Base-by-base conservation (phyloP, 108 stramenopile genomes). In the Cyclotella kingstonii region DNA sequence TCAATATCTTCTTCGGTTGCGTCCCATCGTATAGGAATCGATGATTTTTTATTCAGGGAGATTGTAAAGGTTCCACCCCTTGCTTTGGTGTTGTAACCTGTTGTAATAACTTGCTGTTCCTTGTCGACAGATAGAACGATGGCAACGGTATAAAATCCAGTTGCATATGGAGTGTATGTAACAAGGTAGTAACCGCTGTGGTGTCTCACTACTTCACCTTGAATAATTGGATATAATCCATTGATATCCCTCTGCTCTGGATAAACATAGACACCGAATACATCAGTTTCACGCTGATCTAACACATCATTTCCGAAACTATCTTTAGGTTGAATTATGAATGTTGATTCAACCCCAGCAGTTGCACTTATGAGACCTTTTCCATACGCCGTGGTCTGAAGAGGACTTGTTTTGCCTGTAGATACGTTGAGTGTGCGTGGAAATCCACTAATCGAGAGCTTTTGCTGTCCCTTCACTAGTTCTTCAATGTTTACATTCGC, bases 251-350 rank as follows among this genome's bases (percentile, higher is more conserved):
- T 54, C 30, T 47, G 54, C 28, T 74, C 73, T 7, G 66, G 69
- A 28, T 77, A 86, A 26, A 80, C 82, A 15, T 59, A 33, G 14
- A 84, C 85, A 0, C 27, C 34, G 52, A 78, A 73, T 42, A 81
- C n/a, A 43, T 53, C 54, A 31, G 44, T 12, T 9, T 34, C 52
- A 58, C 86, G 83, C 8, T 50, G 39, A 40, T 62, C 45, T n/a
- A 82, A 56, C 42, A 67, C 36, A 69, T 90, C 80, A 57, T 93
- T 93, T 18, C 84, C 85, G 26, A 46, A 81, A 5, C 38, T 65
- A 43, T 93, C 91, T 68, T 90, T 90, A 15, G 84, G 51, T 54
- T 84, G 86, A 30, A 93, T 75, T 8, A 46, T 76, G 49, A 93
- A 88, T 0, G 30, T 35, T 10, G 86, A 67, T 12, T 22, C 23